Percentiles rank a stretch among this genome's conserved stretches.
Evolutionary conservation across 768 basidiomycete genomes (phyloP).

Genomic region (Tremella mesenterica): DNA sequence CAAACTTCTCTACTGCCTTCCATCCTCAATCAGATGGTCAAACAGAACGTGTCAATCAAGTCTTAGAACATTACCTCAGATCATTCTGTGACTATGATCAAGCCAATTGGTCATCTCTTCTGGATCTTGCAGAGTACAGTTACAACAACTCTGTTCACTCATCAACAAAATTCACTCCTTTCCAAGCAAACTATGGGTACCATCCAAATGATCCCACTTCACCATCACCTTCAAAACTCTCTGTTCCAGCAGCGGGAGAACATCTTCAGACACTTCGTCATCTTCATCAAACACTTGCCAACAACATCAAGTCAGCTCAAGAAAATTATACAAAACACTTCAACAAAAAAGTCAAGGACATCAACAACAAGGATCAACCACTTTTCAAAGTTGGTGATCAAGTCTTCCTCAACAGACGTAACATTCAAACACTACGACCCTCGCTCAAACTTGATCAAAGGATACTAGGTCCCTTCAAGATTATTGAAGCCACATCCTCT

Average conservation of each 20-base stretch:
- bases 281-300: background rate
- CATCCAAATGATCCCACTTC: conserved; percentile 3
- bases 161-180: background rate
- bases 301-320: background rate
- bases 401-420: conserved; percentile 12
- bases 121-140: background rate
- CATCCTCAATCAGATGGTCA: conserved; percentile 50
- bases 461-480: conserved; percentile 18
- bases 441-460: conserved; percentile 25
- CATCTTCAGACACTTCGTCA: background rate
- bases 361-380: conserved; percentile 4
- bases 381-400: conserved; percentile 17
- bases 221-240: conserved; percentile 47
- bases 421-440: conserved; percentile 22
- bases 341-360: background rate
- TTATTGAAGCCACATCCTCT: conserved; percentile 10
- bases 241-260: conserved; percentile 32
- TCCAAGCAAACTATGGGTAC: background rate
- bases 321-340: background rate
- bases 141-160: conserved; percentile 5
- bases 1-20: conserved; percentile 46
- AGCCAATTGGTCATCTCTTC: background rate
- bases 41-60: conserved; percentile 48
- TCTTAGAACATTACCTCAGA: conserved; percentile 40
- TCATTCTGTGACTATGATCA: conserved; percentile 1